phyloP scores from a whole-genome alignment of 2,329 filamentous ascomycete species.

The Talaromyces sp. region DNA sequence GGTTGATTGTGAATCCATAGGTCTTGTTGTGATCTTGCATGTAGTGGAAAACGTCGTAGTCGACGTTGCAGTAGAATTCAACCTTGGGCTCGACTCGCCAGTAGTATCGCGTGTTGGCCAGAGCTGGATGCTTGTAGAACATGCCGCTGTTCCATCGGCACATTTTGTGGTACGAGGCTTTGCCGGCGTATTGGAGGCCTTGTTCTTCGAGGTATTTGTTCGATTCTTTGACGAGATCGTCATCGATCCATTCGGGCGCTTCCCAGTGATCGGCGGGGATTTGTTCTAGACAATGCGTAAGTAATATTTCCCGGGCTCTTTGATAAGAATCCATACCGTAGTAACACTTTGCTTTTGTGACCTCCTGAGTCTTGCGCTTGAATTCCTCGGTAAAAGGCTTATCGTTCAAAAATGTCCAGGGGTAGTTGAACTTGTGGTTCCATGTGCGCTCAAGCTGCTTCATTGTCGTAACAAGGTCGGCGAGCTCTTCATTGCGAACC shows the following conservation, averaged over 20 bases:
- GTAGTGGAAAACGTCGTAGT: slow-evolving; percentile 97
- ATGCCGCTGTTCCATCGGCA: slow-evolving; percentile 98
- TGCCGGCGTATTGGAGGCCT: slow-evolving; percentile 84
- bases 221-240: slow-evolving; percentile 80
- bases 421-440: slow-evolving; percentile 99
- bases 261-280: slow-evolving; percentile 97
- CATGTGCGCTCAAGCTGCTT: slow-evolving; percentile 86
- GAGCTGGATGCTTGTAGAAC: slow-evolving; percentile 93
- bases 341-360: slow-evolving; percentile 81
- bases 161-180: slow-evolving; percentile 96
- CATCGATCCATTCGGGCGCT: slow-evolving; percentile 86
- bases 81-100: slow-evolving; percentile 99
- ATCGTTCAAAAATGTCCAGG: slow-evolving; percentile 99
- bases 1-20: slow-evolving; percentile 96
- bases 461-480: slow-evolving; percentile 85
- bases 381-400: slow-evolving; percentile 91
- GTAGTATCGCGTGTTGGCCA: slow-evolving; percentile 82
- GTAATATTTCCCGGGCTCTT: slow-evolving; percentile 4
- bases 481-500: slow-evolving; percentile 86
- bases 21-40: slow-evolving; percentile 99
- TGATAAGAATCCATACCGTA: slow-evolving; percentile 61
- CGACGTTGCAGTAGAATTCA: slow-evolving; percentile 97
- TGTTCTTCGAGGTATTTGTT: slow-evolving; percentile 78
- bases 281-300: slow-evolving; percentile 60
- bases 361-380: slow-evolving; percentile 74